A percentile compares a stretch with the other conserved stretches of the same genome.
Evolutionary conservation across 1,284 basidiomycete species (phyloP).

Genomic region (Ceratobasidium papillatum): DNA sequence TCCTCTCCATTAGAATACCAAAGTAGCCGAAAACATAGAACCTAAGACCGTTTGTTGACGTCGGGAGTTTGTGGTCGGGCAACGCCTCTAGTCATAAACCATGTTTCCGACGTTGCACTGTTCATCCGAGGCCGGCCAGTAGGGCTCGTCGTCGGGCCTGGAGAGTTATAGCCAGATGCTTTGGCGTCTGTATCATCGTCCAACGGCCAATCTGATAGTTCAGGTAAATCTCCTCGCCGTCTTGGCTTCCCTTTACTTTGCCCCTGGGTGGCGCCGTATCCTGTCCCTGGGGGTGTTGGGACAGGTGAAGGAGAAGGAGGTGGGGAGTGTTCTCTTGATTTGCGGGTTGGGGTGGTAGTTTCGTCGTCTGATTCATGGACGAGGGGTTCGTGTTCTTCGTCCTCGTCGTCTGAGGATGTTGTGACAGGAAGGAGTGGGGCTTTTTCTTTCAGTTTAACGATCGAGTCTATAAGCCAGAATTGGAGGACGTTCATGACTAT

Average conservation of each 20-base stretch:
- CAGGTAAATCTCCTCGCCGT: slow-evolving; percentile 20
- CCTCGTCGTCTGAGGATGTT: slow-evolving; percentile 1
- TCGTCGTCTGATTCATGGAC: slow-evolving; percentile 17
- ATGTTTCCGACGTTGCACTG: slow-evolving; percentile 33
- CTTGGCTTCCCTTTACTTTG: slow-evolving; percentile 35
- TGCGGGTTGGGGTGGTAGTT: background rate
- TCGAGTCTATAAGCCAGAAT: slow-evolving; percentile 88
- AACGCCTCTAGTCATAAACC: slow-evolving; percentile 33
- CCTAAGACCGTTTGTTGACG: background rate
- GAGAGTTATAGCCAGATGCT: background rate
- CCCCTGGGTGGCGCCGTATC: slow-evolving; percentile 39
- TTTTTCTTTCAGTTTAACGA: slow-evolving; percentile 64
- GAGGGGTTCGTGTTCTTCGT: slow-evolving; percentile 39
- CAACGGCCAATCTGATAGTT: slow-evolving; percentile 40
- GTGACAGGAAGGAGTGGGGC: background rate
- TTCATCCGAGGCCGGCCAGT: background rate
- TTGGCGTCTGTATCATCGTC: slow-evolving; percentile 26
- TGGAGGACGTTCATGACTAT: slow-evolving; percentile 92
- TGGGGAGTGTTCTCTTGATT: slow-evolving; percentile 29
- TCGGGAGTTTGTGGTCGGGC: slow-evolving; percentile 31
- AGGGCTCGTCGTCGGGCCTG: slow-evolving; percentile 10
- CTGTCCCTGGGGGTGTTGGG: slow-evolving; percentile 37
- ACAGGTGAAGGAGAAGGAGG: slow-evolving; percentile 43
- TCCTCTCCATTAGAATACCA: background rate
- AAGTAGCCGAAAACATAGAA: background rate